Conservation (phyloP, 768 basidiomycete genomes). For the Leccinum ochraceum region DNA sequence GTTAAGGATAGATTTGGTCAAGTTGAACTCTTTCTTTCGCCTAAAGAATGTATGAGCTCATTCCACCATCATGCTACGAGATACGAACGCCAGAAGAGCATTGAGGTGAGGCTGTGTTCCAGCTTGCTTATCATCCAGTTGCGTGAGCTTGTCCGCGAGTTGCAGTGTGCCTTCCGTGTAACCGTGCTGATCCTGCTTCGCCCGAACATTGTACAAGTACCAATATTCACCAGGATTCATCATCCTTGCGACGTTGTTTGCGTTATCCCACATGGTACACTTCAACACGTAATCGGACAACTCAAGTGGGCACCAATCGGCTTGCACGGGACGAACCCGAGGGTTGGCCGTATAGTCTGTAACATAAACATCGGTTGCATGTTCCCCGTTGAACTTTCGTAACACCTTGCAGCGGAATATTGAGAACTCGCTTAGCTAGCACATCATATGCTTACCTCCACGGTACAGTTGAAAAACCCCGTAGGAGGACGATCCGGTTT, state of each 20-base stretch:
- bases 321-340: constrained; percentile 33
- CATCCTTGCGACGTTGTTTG: constrained; percentile 39
- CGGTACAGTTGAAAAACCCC: constrained; percentile 64
- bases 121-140: constrained; percentile 43
- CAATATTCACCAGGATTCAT: constrained; percentile 56
- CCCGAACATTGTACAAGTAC: constrained; percentile 52
- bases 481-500: constrained; percentile 43
- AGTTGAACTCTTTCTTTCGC: constrained; percentile 46
- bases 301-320: constrained; percentile 48
- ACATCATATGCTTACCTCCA: constrained; percentile 47
- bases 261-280: constrained; percentile 60
- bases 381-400: constrained; percentile 38
- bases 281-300: constrained; percentile 49
- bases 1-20: constrained; percentile 21
- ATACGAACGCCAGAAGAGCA: constrained; percentile 53
- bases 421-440: background rate
- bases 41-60: constrained; percentile 33
- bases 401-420: constrained; percentile 44
- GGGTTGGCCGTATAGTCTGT: constrained; percentile 63
- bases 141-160: constrained; percentile 42
- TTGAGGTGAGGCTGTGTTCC: constrained; percentile 40
- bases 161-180: constrained; percentile 56
- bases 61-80: background rate
- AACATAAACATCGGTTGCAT: constrained; percentile 52
- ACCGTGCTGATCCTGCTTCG: constrained; percentile 39